Evolutionary conservation across 2,329 filamentous ascomycete genomes (phyloP).

Genomic region (Gremmenia infestans): DNA sequence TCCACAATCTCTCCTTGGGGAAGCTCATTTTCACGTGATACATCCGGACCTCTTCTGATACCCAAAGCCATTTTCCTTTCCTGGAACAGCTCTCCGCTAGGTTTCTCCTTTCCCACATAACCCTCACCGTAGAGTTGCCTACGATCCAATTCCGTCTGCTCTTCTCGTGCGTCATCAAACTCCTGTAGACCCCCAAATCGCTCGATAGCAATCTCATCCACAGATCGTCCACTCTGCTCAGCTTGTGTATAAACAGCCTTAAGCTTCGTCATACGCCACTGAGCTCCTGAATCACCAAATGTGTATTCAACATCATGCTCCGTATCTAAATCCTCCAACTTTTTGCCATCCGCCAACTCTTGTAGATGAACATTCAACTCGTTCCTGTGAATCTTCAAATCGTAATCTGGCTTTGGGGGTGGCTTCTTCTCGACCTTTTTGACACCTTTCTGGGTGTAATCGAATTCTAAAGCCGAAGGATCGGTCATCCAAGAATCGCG

Average conservation of each 20-base stretch:
- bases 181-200: constrained; percentile 74
- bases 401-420: constrained; percentile 28
- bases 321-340: constrained; percentile 45
- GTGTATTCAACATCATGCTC: constrained; percentile 68
- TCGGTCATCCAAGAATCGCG: constrained; percentile 95
- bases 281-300: constrained; percentile 83
- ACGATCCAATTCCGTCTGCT: constrained; percentile 84
- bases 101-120: constrained; percentile 80
- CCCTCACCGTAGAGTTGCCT: constrained; percentile 77
- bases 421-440: constrained; percentile 47
- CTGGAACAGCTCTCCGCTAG: constrained; percentile 78
- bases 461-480: constrained; percentile 74
- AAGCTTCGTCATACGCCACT: constrained; percentile 96
- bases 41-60: constrained; percentile 36
- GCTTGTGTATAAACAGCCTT: constrained; percentile 78
- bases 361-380: constrained; percentile 74
- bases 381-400: constrained; percentile 58
- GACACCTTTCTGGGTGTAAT: constrained; percentile 65
- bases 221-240: constrained; percentile 62
- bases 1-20: constrained; percentile 54
- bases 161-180: constrained; percentile 91
- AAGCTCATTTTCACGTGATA: constrained; percentile 33
- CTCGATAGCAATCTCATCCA: constrained; percentile 80
- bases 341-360: constrained; percentile 44
- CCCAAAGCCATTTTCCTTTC: constrained; percentile 64